Percentiles rank a stretch among this genome's conserved stretches.
Conservation (phyloP, 2,329 filamentous ascomycete genomes). For the Xylariaceae sp. region DNA sequence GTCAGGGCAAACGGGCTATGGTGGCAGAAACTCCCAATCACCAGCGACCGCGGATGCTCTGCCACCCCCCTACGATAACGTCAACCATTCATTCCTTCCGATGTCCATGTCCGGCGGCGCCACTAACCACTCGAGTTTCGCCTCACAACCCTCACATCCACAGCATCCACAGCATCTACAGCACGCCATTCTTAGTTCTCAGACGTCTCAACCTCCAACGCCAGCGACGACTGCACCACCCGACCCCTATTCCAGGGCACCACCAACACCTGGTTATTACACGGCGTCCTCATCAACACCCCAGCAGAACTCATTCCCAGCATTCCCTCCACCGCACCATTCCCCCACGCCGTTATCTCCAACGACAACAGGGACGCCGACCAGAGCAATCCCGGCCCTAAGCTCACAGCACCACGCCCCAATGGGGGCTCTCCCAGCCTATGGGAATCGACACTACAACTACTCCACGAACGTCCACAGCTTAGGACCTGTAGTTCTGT, state of each 20-base stretch:
- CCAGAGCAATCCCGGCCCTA: slow-evolving; percentile 37
- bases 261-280: slow-evolving; percentile 60
- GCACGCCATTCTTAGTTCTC: slow-evolving; percentile 46
- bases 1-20: slow-evolving; percentile 32
- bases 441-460: slow-evolving; percentile 43
- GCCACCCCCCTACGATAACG: slow-evolving; percentile 63
- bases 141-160: slow-evolving; percentile 34
- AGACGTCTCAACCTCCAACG: slow-evolving; percentile 47
- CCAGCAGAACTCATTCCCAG: slow-evolving; percentile 44
- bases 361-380: slow-evolving; percentile 37
- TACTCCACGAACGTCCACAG: slow-evolving; percentile 48
- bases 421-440: slow-evolving; percentile 54
- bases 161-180: slow-evolving; percentile 29
- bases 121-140: slow-evolving; percentile 33
- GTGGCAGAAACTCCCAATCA: slow-evolving; percentile 52
- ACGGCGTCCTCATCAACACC: slow-evolving; percentile 45
- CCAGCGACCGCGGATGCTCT: slow-evolving; percentile 58
- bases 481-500: slow-evolving; percentile 67
- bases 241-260: slow-evolving; percentile 54
- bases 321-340: slow-evolving; percentile 39
- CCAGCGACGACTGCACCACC: slow-evolving; percentile 55
- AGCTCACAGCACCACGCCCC: slow-evolving; percentile 37
- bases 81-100: slow-evolving; percentile 58
- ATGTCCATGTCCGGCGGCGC: slow-evolving; percentile 53
- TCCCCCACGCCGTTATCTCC: slow-evolving; percentile 44